These are phyloP conservation scores for Adansonia grandidieri DNA, from an alignment of 441 rosid genomes.

Conservation along the genomic window DNA sequence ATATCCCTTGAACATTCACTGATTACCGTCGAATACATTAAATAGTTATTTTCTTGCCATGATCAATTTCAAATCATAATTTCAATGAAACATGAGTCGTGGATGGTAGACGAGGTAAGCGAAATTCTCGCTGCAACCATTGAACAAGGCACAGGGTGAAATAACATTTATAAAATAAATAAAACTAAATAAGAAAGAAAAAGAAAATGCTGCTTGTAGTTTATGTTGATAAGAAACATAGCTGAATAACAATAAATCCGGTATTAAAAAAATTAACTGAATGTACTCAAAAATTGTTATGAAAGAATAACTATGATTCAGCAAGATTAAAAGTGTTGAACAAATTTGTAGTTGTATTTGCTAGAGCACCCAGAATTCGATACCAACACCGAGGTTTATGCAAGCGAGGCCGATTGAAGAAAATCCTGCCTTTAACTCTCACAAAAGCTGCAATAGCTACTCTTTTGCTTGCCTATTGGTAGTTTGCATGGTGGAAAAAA, in stretches of 20 bases:
- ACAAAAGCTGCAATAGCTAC: constrained; percentile 65
- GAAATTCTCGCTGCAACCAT: background rate
- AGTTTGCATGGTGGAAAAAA: too few relatives aligned
- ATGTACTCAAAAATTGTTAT: background rate
- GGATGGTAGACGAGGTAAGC: background rate
- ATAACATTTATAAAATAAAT: background rate
- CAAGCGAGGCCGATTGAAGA: constrained; percentile 92
- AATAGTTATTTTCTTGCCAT: background rate
- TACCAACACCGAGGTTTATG: constrained; percentile 66
- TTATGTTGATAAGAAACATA: background rate
- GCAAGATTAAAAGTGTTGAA: background rate
- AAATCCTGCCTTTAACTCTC: constrained; percentile 80
- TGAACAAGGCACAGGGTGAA: background rate
- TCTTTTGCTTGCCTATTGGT: constrained; percentile 23
- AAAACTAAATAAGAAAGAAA: background rate
- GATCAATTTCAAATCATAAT: background rate
- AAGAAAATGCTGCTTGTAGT: background rate
- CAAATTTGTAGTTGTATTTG: background rate
- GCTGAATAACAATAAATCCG: background rate
- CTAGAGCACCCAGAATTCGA: too few relatives aligned
- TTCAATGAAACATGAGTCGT: background rate
- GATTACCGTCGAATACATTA: background rate
- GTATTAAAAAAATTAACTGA: background rate
- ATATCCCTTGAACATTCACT: background rate
- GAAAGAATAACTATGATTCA: constrained; percentile 6